A percentile compares a stretch with the other conserved stretches of the same genome.
phyloP scores from a whole-genome alignment of 2,329 filamentous ascomycete genomes.

The Fusarium bulbicola region DNA sequence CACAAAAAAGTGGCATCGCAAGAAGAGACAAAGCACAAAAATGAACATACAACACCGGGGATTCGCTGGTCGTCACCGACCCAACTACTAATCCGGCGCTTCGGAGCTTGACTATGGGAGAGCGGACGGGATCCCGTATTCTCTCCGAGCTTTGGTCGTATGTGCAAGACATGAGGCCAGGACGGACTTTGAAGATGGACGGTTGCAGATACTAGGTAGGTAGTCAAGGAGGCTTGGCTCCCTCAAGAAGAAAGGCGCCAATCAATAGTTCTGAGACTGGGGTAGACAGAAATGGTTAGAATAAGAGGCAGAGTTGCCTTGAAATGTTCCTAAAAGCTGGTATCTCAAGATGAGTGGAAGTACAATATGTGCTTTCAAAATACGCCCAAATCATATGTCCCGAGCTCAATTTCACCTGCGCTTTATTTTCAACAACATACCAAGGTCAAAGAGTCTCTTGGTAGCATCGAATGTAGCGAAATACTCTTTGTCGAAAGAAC shows the following conservation, averaged over 20 bases:
- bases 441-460: neutral
- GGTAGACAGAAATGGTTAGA: neutral
- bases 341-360: neutral
- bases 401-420: neutral
- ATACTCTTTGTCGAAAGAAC: neutral
- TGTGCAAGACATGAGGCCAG: neutral
- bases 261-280: too few species aligned
- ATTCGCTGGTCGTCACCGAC: conserved; percentile 16
- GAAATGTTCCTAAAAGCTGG: neutral
- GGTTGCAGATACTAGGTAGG: neutral
- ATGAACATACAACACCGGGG: conserved; percentile 9
- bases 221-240: neutral
- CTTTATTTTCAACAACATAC: neutral
- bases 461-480: neutral
- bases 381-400: neutral
- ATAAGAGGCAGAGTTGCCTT: neutral
- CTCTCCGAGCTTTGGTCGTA: conserved; percentile 16
- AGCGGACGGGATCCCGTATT: conserved; percentile 17
- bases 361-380: neutral
- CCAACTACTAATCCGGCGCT: conserved; percentile 21
- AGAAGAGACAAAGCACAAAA: neutral
- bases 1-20: neutral
- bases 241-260: neutral
- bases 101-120: conserved; percentile 16
- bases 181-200: neutral